A percentile compares a stretch with the other conserved stretches of the same genome.
Evolutionary conservation across 2,329 filamentous ascomycete genomes (phyloP).

Genomic region (Thelonectria rubi): DNA sequence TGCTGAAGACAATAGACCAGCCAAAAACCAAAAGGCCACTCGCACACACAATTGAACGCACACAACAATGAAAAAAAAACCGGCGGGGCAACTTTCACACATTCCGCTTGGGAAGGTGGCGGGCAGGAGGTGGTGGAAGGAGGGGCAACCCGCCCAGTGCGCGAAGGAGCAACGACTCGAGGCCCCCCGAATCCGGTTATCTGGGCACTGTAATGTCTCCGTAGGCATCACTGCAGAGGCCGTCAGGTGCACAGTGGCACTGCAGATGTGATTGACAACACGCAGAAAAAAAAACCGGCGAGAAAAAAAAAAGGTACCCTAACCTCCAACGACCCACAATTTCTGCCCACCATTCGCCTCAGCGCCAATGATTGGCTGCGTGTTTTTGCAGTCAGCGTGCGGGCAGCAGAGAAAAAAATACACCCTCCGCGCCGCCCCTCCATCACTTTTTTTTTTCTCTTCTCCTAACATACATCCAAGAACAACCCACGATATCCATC

Average conservation of each 20-base stretch:
- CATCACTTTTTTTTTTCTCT: conserved; percentile 52
- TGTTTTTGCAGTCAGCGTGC: conserved; percentile 43
- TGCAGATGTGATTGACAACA: background rate
- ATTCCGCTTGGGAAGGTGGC: conserved; percentile 1
- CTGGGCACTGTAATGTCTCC: conserved; percentile 8
- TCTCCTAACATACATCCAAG: conserved; percentile 45
- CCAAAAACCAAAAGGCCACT: background rate
- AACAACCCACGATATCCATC: conserved; percentile 46
- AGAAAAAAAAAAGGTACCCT: conserved; percentile 37
- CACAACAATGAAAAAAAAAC: conserved; percentile 18
- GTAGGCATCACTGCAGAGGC: too few species aligned
- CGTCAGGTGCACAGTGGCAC: conserved; percentile 6
- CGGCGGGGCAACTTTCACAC: conserved; percentile 12
- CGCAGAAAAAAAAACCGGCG: background rate
- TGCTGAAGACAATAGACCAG: conserved; percentile 1
- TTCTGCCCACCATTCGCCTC: conserved; percentile 15
- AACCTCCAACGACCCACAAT: conserved; percentile 38
- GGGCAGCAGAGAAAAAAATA: conserved; percentile 48
- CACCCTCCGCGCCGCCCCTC: conserved; percentile 50
- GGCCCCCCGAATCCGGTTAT: background rate
- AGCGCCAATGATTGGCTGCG: conserved; percentile 38
- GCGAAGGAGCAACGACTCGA: background rate
- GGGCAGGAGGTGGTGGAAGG: conserved; percentile 16
- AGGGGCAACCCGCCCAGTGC: conserved; percentile 14
- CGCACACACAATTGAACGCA: background rate